Evolutionary conservation across 176 grass and related monocot species (phyloP).

Genomic region (Musa itinerans): DNA sequence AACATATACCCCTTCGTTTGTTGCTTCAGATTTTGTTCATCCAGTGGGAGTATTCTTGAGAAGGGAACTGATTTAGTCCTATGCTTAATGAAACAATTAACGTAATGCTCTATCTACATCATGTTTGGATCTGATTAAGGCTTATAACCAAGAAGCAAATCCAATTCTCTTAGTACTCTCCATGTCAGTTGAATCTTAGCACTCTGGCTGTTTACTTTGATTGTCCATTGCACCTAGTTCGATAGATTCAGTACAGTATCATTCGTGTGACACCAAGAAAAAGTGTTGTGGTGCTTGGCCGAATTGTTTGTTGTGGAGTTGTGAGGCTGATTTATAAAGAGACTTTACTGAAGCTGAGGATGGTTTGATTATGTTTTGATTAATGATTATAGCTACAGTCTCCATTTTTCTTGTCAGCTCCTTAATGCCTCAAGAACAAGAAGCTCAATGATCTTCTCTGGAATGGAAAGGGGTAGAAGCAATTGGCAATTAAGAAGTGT

Average conservation of each 20-base stretch:
- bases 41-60: background rate
- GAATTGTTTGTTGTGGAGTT: too few species aligned
- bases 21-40: background rate
- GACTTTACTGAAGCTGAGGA: too few species aligned
- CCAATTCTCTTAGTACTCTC: background rate
- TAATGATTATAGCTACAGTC: background rate
- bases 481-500: background rate
- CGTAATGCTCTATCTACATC: background rate
- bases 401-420: background rate
- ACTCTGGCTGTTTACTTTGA: too few species aligned
- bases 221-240: too few species aligned
- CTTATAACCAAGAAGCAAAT: background rate
- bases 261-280: too few species aligned
- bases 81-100: background rate
- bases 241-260: too few species aligned
- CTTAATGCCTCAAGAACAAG: background rate
- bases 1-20: too few species aligned
- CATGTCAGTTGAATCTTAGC: too few species aligned
- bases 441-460: background rate
- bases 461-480: background rate
- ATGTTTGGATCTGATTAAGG: background rate
- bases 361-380: background rate
- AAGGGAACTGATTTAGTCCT: background rate
- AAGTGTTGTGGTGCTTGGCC: too few species aligned
- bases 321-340: too few species aligned